Base-by-base conservation (phyloP, 176 grass and related monocot species). In the Carex parvula region DNA sequence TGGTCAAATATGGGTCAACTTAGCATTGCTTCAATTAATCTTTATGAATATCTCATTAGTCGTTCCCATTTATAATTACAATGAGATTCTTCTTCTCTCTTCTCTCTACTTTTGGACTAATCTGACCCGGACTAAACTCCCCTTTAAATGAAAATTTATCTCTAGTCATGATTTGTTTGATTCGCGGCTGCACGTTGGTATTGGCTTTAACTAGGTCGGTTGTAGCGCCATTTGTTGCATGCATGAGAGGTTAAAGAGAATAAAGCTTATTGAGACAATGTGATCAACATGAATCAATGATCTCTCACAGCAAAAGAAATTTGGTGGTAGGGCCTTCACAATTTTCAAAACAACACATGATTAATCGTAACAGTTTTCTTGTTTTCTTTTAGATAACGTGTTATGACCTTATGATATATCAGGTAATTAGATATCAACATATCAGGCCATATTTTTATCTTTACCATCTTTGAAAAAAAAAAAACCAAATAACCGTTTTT, bases 281-380 rank as follows among this genome's bases (percentile, higher is more conserved):
- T 55, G 73, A 78, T 29, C 73, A 57, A 78, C 73, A 57, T 78
- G 73, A 56, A 57, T 57, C 14, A 78, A 78, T 78, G 73, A 78
- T 78, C 50, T 78, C 50, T 33, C 15, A 26, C 1, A 17, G 52
- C 22, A 78, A 78, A 78, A 78, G 26, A 17, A 30, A 4, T 56
- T 22, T 78, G 15, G 52, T 78, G 52, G 52, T 78, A 55, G 73
- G 52, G 1, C 12, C 48, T 33, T 17, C 52, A 17, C 13, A 57
- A 78, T 57, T 78, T 52, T 57, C 50, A 33, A 56, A 18, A 57
- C 32, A 24, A 18, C 2, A 54, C 73, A 56, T 75, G 10, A 54
- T 29, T 32, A 71, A 13, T 72, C 48, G 48, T 72, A 16, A 1
- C 21, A 30, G 2, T 54, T 75, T 54, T 13, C 10, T 70, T 39